Conservation (phyloP, 1,284 basidiomycete species). For the Tausonia pullulans region DNA sequence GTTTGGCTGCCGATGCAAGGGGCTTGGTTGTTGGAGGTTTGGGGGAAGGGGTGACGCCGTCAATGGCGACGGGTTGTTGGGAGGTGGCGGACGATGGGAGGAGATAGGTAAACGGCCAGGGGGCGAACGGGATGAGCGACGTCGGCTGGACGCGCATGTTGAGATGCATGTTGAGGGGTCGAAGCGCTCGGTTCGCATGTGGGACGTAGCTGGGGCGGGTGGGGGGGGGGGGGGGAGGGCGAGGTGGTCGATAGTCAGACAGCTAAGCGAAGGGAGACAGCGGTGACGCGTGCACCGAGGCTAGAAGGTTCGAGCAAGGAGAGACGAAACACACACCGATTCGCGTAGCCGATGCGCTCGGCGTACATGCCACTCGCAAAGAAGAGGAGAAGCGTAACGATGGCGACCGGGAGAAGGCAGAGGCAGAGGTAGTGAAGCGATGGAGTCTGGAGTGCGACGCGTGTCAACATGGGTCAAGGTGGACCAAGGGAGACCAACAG, state of each 20-base stretch:
- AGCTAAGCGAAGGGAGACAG: too few species aligned
- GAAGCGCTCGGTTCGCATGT: slow-evolving; percentile 82
- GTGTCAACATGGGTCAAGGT: not conserved
- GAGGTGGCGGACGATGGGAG: slow-evolving; percentile 41
- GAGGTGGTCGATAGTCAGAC: not conserved
- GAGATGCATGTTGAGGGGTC: slow-evolving; percentile 92
- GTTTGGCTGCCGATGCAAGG: slow-evolving; percentile 27
- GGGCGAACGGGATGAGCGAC: slow-evolving; percentile 50
- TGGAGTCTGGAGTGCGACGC: slow-evolving; percentile 26
- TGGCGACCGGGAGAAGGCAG: slow-evolving; percentile 67
- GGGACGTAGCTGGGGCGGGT: slow-evolving; percentile 69
- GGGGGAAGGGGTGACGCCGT: not conserved
- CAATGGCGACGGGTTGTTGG: not conserved
- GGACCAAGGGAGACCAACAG: not conserved
- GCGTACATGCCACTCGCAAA: slow-evolving; percentile 94
- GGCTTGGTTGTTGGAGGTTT: slow-evolving; percentile 26
- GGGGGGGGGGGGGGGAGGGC: not conserved
- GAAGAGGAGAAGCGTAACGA: slow-evolving; percentile 85
- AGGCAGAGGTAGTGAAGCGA: slow-evolving; percentile 53
- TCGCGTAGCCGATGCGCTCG: slow-evolving; percentile 92
- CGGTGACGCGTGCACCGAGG: not conserved
- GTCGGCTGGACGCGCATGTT: slow-evolving; percentile 74
- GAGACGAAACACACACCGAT: slow-evolving; percentile 52
- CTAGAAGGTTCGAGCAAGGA: not conserved
- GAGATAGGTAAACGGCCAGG: slow-evolving; percentile 45